phyloP scores from a whole-genome alignment of 495 filamentous ascomycete species.

The Hypoxylon perforatum region DNA sequence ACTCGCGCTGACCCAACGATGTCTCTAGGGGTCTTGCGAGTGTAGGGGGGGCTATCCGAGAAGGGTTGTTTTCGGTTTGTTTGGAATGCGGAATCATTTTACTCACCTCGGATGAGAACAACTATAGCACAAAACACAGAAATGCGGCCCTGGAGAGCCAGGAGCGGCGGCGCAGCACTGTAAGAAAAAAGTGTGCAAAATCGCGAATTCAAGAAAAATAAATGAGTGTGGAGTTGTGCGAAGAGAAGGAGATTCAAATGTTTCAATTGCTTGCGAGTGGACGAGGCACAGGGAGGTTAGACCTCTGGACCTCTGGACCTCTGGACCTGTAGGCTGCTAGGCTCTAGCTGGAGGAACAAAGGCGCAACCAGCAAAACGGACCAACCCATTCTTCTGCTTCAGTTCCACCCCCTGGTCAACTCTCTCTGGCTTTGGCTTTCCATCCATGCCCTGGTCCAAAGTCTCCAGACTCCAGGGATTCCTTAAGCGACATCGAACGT shows the following conservation, averaged over 20 bases:
- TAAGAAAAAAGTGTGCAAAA: slow-evolving; percentile 31
- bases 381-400: slow-evolving; percentile 6
- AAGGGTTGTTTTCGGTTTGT: slow-evolving; percentile 32
- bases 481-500: no score
- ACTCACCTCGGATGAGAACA: slow-evolving; percentile 51
- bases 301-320: slow-evolving; percentile 26
- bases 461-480: no score
- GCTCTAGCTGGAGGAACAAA: background rate
- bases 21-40: slow-evolving; percentile 2
- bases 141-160: slow-evolving; percentile 54
- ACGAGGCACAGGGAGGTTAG: slow-evolving; percentile 43
- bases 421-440: no score
- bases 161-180: slow-evolving; percentile 47
- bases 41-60: slow-evolving; percentile 26
- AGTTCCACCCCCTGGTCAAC: slow-evolving; percentile 23
- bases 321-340: no score
- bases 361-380: no score
- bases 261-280: slow-evolving; percentile 47
- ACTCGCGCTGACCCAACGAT: slow-evolving; percentile 41
- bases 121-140: slow-evolving; percentile 49
- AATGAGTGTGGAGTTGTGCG: slow-evolving; percentile 53
- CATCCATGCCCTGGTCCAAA: no score
- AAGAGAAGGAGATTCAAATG: slow-evolving; percentile 47
- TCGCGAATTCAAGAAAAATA: slow-evolving; percentile 43
- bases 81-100: slow-evolving; percentile 18